Evolutionary conservation across 2,329 filamentous ascomycete species (phyloP).

Genomic region (Periconia macrospinosa): DNA sequence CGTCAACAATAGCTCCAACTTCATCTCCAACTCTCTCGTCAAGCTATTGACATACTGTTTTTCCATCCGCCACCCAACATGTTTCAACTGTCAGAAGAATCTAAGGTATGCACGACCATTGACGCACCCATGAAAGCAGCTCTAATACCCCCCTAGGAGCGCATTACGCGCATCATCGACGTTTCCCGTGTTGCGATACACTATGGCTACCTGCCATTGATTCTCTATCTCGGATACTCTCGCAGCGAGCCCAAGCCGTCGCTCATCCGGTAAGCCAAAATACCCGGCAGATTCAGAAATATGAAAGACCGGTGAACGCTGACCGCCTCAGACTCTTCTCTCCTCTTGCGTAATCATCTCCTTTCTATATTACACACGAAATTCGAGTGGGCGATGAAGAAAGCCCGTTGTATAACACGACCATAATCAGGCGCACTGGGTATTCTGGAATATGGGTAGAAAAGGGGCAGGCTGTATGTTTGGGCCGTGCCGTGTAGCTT

Average conservation of each 20-base stretch:
- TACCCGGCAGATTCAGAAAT: background rate
- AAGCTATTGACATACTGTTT: background rate
- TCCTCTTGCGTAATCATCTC: slow-evolving; percentile 35
- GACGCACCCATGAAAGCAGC: background rate
- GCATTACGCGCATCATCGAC: slow-evolving; percentile 96
- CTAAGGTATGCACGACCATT: slow-evolving; percentile 68
- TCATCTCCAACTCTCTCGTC: slow-evolving; percentile 4
- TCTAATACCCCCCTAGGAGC: slow-evolving; percentile 67
- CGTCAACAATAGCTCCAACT: slow-evolving; percentile 4
- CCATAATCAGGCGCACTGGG: slow-evolving; percentile 28
- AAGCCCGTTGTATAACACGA: slow-evolving; percentile 35
- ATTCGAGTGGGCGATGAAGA: slow-evolving; percentile 14
- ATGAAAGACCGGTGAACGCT: slow-evolving; percentile 15
- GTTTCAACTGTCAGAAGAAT: slow-evolving; percentile 83
- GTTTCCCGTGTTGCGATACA: slow-evolving; percentile 91
- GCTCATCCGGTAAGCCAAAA: slow-evolving; percentile 62
- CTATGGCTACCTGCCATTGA: slow-evolving; percentile 96
- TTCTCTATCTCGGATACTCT: slow-evolving; percentile 96
- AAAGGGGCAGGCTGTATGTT: slow-evolving; percentile 1
- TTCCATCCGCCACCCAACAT: slow-evolving; percentile 43
- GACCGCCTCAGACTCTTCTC: slow-evolving; percentile 39
- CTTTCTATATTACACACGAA: slow-evolving; percentile 4
- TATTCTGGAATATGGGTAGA: slow-evolving; percentile 16
- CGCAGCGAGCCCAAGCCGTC: slow-evolving; percentile 89
- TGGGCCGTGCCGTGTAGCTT: background rate